Percentiles rank a stretch among this genome's conserved stretches.
Evolutionary conservation across 768 basidiomycete genomes (phyloP).

Genomic region (Lentinula detonsa): DNA sequence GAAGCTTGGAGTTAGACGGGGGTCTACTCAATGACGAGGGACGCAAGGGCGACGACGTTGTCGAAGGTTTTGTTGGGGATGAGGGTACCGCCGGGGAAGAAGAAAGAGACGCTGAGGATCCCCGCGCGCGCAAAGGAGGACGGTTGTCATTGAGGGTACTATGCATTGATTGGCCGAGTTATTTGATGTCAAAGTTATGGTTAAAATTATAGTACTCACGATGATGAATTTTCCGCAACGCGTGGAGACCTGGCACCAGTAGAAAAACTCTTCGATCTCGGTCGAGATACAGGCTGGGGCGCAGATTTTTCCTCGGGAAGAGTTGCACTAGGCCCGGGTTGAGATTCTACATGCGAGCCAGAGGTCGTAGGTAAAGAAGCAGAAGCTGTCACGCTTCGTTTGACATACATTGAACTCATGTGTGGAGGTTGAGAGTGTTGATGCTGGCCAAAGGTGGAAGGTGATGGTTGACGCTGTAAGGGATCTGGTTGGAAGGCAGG

Average conservation of each 20-base stretch:
- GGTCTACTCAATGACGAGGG: constrained; percentile 8
- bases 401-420: not conserved
- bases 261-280: constrained; percentile 74
- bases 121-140: constrained; percentile 23
- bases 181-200: not conserved
- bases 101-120: constrained; percentile 11
- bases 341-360: not conserved
- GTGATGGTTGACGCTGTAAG: not conserved
- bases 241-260: constrained; percentile 45
- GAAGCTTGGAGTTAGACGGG: not conserved
- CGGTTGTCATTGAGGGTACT: not conserved
- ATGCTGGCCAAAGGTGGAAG: not conserved
- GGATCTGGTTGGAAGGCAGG: not conserved
- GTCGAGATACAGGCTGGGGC: constrained; percentile 49
- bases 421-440: not conserved
- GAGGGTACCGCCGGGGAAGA: constrained; percentile 1
- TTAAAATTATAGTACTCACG: not conserved
- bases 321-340: not conserved
- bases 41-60: not conserved
- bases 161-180: not conserved
- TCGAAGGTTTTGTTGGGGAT: not conserved
- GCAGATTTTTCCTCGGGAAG: constrained; percentile 62
- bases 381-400: constrained; percentile 3
- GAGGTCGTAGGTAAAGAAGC: not conserved
- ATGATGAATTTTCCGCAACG: constrained; percentile 1